Conservation (phyloP, 495 filamentous ascomycete genomes). For the Talaromyces wortmannii region DNA sequence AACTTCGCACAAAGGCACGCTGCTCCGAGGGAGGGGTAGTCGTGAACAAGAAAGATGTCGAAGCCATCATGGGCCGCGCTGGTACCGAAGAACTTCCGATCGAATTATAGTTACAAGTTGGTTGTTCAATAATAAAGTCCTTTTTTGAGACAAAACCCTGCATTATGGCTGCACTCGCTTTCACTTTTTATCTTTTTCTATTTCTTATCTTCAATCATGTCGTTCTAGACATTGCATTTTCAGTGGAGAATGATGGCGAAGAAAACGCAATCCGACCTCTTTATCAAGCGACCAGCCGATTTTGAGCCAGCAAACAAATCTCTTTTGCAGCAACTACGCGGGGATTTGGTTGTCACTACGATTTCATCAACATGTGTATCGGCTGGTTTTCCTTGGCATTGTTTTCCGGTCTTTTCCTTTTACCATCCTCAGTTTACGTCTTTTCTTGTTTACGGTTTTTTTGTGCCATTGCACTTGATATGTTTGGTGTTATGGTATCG, state of each 20-base stretch:
- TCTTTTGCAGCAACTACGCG: background rate
- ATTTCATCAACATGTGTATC: too few species aligned
- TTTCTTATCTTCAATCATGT: background rate
- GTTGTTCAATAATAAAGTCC: background rate
- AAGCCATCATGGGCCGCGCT: constrained; percentile 61
- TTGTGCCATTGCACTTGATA: too few species aligned
- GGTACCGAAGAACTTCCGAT: constrained; percentile 2
- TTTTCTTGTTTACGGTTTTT: background rate
- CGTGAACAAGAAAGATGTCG: constrained; percentile 82
- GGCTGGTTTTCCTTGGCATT: too few species aligned
- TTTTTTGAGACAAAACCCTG: background rate
- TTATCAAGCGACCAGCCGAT: background rate
- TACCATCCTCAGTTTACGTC: background rate
- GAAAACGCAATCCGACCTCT: background rate
- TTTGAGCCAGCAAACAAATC: background rate
- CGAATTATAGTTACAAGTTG: background rate
- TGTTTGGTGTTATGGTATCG: too few species aligned
- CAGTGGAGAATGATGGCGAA: background rate
- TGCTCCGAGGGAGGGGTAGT: constrained; percentile 93
- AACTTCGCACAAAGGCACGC: constrained; percentile 93
- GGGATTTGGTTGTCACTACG: too few species aligned
- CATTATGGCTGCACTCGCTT: too few species aligned
- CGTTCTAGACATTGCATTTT: background rate
- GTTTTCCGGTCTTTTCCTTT: background rate
- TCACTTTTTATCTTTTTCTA: background rate